Conservation (phyloP, 805 yeast species). For the Candida peoriensis region DNA sequence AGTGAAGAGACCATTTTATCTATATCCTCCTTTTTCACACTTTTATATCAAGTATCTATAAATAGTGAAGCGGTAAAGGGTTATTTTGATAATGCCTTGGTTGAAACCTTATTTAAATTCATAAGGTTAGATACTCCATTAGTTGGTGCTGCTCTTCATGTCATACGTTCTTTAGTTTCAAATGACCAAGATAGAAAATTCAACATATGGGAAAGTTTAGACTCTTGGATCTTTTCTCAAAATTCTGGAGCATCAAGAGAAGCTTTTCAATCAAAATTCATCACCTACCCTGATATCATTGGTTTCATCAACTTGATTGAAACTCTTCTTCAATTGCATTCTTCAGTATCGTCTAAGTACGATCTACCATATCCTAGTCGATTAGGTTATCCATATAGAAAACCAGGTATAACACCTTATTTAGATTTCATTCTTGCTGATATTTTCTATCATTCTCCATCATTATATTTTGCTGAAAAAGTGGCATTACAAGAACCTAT, state of each 20-base stretch:
- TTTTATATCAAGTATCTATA: slow-evolving; percentile 50
- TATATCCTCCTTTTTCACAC: slow-evolving; percentile 65
- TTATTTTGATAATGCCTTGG: slow-evolving; percentile 23
- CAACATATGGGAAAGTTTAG: slow-evolving; percentile 64
- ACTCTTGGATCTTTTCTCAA: slow-evolving; percentile 55
- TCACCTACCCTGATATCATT: slow-evolving; percentile 46
- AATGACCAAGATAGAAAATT: slow-evolving; percentile 36
- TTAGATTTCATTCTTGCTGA: slow-evolving; percentile 66
- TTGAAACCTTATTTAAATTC: slow-evolving; percentile 40
- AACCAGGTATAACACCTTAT: slow-evolving; percentile 74
- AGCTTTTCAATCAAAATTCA: slow-evolving; percentile 40
- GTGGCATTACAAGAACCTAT: slow-evolving; percentile 48
- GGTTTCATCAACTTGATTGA: slow-evolving; percentile 59
- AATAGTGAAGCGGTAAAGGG: slow-evolving; percentile 32
- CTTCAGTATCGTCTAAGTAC: slow-evolving; percentile 33
- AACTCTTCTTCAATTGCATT: slow-evolving; percentile 26
- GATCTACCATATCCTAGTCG: slow-evolving; percentile 53
- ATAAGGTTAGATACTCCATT: slow-evolving; percentile 42
- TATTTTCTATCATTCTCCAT: slow-evolving; percentile 51
- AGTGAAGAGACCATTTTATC: slow-evolving; percentile 78
- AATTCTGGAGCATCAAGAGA: slow-evolving; percentile 33
- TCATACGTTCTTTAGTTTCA: slow-evolving; percentile 53
- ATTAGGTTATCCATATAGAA: slow-evolving; percentile 58
- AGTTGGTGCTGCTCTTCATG: slow-evolving; percentile 50
- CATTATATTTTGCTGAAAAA: slow-evolving; percentile 31